Evolutionary conservation across 257 asterid genomes (phyloP).

Genomic region (Leptodermis oblonga): DNA sequence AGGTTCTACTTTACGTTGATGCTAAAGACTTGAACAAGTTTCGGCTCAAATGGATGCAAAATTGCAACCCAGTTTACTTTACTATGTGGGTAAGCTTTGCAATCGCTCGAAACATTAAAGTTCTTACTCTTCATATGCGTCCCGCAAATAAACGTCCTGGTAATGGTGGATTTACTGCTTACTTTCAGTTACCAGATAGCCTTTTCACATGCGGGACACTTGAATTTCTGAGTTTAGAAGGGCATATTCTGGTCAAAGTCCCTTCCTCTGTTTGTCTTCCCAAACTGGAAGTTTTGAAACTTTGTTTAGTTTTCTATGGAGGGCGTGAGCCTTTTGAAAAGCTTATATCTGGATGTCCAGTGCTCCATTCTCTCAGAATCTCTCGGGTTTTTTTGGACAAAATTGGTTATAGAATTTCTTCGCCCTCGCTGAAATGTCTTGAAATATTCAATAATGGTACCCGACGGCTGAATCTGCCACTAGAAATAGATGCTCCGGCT

Average conservation of each 20-base stretch:
- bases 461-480: too few relatives aligned
- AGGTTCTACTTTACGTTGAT: not conserved
- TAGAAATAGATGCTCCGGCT: too few relatives aligned
- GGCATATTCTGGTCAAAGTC: not conserved
- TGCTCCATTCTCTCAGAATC: not conserved
- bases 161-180: too few relatives aligned
- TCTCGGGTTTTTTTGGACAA: not conserved
- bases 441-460: not conserved
- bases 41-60: not conserved
- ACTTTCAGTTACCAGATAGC: not conserved
- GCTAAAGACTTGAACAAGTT: not conserved
- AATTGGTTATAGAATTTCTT: not conserved
- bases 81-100: not conserved
- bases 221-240: not conserved
- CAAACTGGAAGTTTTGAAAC: not conserved
- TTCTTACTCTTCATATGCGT: not conserved
- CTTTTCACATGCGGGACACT: not conserved
- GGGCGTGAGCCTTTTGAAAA: not conserved
- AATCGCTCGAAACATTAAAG: not conserved
- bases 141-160: too few relatives aligned
- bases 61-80: not conserved
- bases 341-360: not conserved
- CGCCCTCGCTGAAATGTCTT: not conserved
- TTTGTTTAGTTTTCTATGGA: not conserved
- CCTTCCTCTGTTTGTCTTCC: not conserved